phyloP scores from a whole-genome alignment of 805 yeast species.

The Spencermartinsiella europaea region DNA sequence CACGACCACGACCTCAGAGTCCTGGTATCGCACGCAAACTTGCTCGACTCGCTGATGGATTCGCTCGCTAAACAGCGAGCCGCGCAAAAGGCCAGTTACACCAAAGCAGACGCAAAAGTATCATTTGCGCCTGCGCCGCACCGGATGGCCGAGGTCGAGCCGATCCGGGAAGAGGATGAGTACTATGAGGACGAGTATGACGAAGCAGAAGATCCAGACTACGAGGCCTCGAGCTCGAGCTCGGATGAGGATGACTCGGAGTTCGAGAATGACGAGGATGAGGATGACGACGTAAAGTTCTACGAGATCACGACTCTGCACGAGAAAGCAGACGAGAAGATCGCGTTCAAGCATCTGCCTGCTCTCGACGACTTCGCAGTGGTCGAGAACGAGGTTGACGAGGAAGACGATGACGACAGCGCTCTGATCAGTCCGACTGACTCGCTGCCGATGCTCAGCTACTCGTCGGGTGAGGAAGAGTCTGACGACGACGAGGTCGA shows the following conservation, averaged over 20 bases:
- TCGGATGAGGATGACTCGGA: constrained; percentile 7
- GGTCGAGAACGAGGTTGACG: constrained; percentile 18
- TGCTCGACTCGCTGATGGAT: constrained; percentile 62
- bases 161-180: constrained; percentile 27
- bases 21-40: constrained; percentile 65
- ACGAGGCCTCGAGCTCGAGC: constrained; percentile 6
- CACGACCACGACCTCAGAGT: constrained; percentile 53
- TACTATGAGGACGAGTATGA: constrained; percentile 16
- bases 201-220: constrained; percentile 28
- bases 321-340: background rate
- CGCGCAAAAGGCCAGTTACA: constrained; percentile 15
- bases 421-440: constrained; percentile 1
- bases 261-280: constrained; percentile 8
- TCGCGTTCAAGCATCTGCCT: constrained; percentile 12
- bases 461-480: background rate
- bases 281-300: constrained; percentile 4
- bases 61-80: constrained; percentile 23
- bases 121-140: constrained; percentile 11
- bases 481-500: background rate
- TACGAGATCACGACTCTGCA: constrained; percentile 7
- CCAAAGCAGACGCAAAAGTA: constrained; percentile 13
- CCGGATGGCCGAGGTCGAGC: constrained; percentile 15
- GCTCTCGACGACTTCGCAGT: constrained; percentile 14
- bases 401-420: constrained; percentile 16
- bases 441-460: background rate